These are phyloP conservation scores for Yamadazyma trypodendri DNA, from an alignment of 1,139 yeast genomes.

Conservation along the genomic window DNA sequence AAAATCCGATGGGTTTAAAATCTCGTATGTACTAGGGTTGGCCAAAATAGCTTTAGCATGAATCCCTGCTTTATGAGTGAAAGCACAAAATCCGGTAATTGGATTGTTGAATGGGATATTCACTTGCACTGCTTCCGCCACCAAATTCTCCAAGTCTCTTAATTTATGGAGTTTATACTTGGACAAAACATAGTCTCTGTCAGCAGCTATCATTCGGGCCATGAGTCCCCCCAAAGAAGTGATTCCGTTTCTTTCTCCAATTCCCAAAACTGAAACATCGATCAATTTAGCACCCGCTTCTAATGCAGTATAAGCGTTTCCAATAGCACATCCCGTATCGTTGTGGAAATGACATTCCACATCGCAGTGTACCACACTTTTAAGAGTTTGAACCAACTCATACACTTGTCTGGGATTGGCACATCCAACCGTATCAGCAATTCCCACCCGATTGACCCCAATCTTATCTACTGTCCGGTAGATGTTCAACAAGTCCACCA, in stretches of 20 bases:
- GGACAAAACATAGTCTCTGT: constrained; percentile 91
- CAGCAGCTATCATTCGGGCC: constrained; percentile 99
- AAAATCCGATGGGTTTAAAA: constrained; percentile 89
- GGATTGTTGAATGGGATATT: constrained; percentile 98
- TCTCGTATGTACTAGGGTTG: constrained; percentile 97
- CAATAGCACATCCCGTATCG: constrained; percentile 98
- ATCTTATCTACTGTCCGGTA: constrained; percentile 96
- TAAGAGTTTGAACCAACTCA: constrained; percentile 90
- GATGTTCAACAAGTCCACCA: constrained; percentile 91
- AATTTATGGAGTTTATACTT: constrained; percentile 95
- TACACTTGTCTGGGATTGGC: constrained; percentile 99
- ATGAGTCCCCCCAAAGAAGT: constrained; percentile 96
- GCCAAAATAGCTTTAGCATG: constrained; percentile 99
- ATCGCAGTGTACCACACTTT: constrained; percentile 92
- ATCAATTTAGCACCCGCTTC: constrained; percentile 97
- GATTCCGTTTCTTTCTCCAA: constrained; percentile 98
- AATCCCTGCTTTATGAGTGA: constrained; percentile 99
- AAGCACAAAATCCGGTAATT: constrained; percentile 98
- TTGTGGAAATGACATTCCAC: constrained; percentile 99
- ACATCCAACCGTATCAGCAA: constrained; percentile 98
- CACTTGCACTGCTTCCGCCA: constrained; percentile 96
- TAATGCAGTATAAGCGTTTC: constrained; percentile 95
- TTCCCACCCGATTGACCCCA: constrained; percentile 98
- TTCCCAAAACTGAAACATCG: constrained; percentile 94
- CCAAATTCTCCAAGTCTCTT: constrained; percentile 92